These are phyloP conservation scores for Zoysia japonica DNA, from an alignment of 176 grass and related monocot species.

Conservation along the genomic window DNA sequence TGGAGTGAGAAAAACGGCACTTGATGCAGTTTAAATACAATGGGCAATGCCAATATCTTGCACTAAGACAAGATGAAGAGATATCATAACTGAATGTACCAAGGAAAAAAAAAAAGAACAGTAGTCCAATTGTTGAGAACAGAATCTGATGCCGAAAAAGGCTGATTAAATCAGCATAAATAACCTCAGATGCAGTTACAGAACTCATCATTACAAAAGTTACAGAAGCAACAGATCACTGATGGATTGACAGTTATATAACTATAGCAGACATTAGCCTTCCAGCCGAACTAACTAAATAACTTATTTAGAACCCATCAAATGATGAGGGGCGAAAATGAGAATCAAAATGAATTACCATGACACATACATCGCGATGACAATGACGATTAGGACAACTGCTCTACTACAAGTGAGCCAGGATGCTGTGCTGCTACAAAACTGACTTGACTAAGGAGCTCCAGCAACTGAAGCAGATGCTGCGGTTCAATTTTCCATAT, in stretches of 20 bases:
- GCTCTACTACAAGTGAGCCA: neutral
- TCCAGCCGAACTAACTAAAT: conserved; percentile 20
- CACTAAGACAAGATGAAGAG: neutral
- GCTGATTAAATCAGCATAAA: neutral
- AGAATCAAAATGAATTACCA: neutral
- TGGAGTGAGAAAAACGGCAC: neutral
- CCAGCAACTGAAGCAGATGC: neutral
- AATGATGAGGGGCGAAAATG: conserved; percentile 5
- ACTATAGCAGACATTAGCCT: conserved; percentile 24
- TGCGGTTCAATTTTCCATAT: conserved; percentile 37
- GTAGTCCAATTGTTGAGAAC: no score
- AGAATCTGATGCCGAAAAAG: neutral
- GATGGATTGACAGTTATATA: neutral
- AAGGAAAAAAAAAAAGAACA: neutral
- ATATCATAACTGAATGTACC: neutral
- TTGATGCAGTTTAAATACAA: neutral
- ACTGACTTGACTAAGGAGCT: conserved; percentile 23
- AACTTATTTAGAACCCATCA: conserved; percentile 7
- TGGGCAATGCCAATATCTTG: neutral
- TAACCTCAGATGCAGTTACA: conserved; percentile 16
- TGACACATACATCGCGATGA: conserved; percentile 29
- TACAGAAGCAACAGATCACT: neutral
- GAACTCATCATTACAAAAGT: conserved; percentile 19
- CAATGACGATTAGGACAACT: neutral
- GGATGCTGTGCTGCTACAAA: conserved; percentile 19